Percentiles rank a stretch among this genome's conserved stretches.
These are phyloP conservation scores for Mycena venus DNA, from an alignment of 768 basidiomycete species.

Conservation along the genomic window DNA sequence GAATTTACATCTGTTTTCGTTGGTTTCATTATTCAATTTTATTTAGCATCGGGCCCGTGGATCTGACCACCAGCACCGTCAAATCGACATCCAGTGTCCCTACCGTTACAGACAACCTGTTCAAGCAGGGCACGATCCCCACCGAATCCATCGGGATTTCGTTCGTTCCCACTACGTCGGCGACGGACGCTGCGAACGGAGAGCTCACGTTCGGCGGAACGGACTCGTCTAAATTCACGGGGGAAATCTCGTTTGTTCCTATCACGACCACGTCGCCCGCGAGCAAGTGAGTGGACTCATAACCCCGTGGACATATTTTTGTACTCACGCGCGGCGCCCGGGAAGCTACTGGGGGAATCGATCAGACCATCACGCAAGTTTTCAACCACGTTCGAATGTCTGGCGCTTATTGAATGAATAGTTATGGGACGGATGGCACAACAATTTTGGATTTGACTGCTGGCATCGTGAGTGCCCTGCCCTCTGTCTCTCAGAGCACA, in stretches of 20 bases:
- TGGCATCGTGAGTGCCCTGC: constrained; percentile 50
- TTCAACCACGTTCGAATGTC: not conserved
- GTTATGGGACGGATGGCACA: constrained; percentile 40
- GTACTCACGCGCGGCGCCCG: too few species aligned
- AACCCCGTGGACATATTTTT: too few species aligned
- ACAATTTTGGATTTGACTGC: constrained; percentile 53
- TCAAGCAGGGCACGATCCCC: constrained; percentile 59
- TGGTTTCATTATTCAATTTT: not conserved
- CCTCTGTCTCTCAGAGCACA: not conserved
- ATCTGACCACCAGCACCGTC: constrained; percentile 62
- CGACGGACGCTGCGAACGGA: constrained; percentile 55
- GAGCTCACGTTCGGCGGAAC: constrained; percentile 68
- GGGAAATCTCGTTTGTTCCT: constrained; percentile 51
- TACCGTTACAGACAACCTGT: constrained; percentile 72
- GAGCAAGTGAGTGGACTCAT: constrained; percentile 49
- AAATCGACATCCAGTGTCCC: constrained; percentile 54
- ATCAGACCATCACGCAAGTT: constrained; percentile 54
- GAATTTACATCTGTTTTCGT: not conserved
- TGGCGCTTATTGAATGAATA: not conserved
- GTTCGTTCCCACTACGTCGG: constrained; percentile 60
- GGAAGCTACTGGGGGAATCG: constrained; percentile 63
- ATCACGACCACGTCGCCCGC: constrained; percentile 63
- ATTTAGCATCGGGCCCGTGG: constrained; percentile 63
- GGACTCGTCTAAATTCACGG: constrained; percentile 60
- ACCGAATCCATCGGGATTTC: constrained; percentile 64